Base-by-base conservation (phyloP, 148 eudicot genomes). In the Pharnaceum exiguum region DNA sequence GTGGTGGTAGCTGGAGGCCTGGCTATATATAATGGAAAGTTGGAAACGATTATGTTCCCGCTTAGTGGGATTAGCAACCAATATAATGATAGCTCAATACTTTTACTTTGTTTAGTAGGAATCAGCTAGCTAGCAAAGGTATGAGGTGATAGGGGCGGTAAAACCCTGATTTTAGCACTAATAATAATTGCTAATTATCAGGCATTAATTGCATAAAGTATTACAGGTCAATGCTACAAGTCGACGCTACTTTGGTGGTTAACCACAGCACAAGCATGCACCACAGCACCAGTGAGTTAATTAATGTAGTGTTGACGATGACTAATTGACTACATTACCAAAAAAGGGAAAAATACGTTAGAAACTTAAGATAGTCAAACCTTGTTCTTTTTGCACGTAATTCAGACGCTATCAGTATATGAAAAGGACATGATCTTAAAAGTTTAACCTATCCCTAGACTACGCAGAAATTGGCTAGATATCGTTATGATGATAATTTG, bases 1-100 rank as follows among this genome's bases (percentile, higher is more conserved):
- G 21, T 24, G 17, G 42, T 35, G 39, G 15, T 22, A 33, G 48
- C 13, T 37, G 26, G 49, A 40, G 57, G 32, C n/a, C n/a, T n/a
- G n/a, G n/a, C n/a, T 74, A 68, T 74, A 68, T 74, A 74, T 74
- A 74, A 46, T 52, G 69, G 52, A 12, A 49, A 47, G 28, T 9
- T 46, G n/a, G n/a, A n/a, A n/a, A n/a, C n/a, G n/a, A n/a, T n/a
- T n/a, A n/a, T 60, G 1, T 54, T 70, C 74, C 71, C 46, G 48
- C 54, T 2, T 48, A 60, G 32, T 69, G 55, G 62, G 57, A 62
- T 48, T 10, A 62, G 46, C 15, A 48, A 57, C 18, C 23, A 47
- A 46, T n/a, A n/a, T n/a, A n/a, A n/a, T 45, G 29, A 49, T 25
- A 38, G 28, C 24, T 35, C 21, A 21, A 12, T 57, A 32, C 29